Base-by-base conservation (phyloP, 2,329 filamentous ascomycete genomes). In the Paracamarosporium sp. region DNA sequence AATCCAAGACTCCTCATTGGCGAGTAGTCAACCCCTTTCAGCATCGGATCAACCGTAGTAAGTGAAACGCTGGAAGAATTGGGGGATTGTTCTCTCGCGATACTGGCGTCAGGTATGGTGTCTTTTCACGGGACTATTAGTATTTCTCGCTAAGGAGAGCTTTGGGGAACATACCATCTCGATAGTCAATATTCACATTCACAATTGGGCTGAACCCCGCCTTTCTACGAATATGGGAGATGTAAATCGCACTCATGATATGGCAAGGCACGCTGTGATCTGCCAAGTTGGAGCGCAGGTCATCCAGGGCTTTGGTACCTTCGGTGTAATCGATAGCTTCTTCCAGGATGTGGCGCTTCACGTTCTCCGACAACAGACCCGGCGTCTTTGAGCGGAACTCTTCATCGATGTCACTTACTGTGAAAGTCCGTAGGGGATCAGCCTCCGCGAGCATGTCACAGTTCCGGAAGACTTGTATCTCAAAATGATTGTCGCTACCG, bases 401-500 rank as follows among this genome's bases (percentile, higher is more conserved):
- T n/a, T 38, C 22, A 17, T 46, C 51, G 30, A 54, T 28, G 28
- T 54, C 51, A 11, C 22, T 41, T 12, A 47, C 41, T 2, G 40
- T 54, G 24, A 35, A 38, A 12, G 38, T 30, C 24, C 25, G 36
- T 3, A 57, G 41, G 13, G 50, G 41, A 8, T 50, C 50, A 28
- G 20, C 46, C 43, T 57, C 50, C 5, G 15, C 30, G 22, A 57
- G 44, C 44, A 53, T 31, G 24, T 50, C 50, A 25, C 43, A 48
- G 44, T 53, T 57, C 9, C 55, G 40, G 41, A 43, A 57, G 12
- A 45, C 31, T n/a, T 57, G 47, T 15, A 52, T 35, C 17, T 57
- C 55, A 30, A 52, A 57, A 31, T 57, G 55, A 46, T 53, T 53
- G 48, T 57, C 48, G 40, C 55, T 53, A 2, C 55, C 55, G 30